A percentile compares a stretch with the other conserved stretches of the same genome.
phyloP scores from a whole-genome alignment of 2,329 filamentous ascomycete genomes.

The Trichoderma hamatum region DNA sequence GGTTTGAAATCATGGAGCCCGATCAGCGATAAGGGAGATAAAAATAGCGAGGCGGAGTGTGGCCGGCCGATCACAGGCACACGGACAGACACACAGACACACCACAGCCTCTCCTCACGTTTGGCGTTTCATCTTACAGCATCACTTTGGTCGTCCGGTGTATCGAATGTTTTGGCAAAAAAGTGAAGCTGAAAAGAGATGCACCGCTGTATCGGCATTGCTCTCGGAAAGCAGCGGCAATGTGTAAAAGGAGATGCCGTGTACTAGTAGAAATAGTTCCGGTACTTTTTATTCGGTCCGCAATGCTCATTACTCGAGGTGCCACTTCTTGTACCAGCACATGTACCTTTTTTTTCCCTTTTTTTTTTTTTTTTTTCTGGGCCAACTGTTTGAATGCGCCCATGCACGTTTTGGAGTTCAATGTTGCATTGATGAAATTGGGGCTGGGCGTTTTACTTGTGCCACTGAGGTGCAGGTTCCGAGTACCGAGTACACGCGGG shows the following conservation, averaged over 20 bases:
- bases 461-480: neutral
- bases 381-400: neutral
- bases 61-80: neutral
- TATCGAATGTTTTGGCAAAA: too few relatives aligned
- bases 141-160: neutral
- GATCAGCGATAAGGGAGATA: neutral
- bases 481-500: neutral
- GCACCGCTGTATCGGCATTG: neutral
- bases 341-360: neutral
- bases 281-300: neutral
- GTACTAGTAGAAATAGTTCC: neutral
- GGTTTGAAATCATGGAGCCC: neutral
- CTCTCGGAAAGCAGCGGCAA: neutral
- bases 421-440: neutral
- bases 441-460: neutral
- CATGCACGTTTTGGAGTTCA: neutral
- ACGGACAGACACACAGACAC: neutral
- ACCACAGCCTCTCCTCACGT: slow-evolving; percentile 15
- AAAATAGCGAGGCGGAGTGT: neutral
- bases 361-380: neutral
- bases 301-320: neutral
- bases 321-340: neutral
- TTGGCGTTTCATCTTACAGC: neutral
- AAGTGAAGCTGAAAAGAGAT: neutral
- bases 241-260: neutral